Conservation (phyloP, 208 protist genomes). For the Leptomonas seymouri region DNA sequence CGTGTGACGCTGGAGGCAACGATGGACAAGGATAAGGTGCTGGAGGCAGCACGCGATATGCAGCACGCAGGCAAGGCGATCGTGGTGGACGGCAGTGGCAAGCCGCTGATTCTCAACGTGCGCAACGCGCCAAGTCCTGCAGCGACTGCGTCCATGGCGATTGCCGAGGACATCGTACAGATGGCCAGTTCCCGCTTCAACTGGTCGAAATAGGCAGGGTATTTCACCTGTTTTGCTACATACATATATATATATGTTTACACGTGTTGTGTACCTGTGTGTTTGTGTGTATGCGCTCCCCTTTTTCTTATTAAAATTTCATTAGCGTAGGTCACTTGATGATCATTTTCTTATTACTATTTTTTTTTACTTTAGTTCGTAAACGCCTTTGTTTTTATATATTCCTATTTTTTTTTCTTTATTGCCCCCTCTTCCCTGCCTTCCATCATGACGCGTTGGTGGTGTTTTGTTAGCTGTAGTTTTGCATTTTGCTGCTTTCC, state of each 20-base stretch:
- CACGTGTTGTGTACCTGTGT: too few species aligned
- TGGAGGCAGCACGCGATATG: constrained; percentile 42
- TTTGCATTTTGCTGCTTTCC: constrained; percentile 8
- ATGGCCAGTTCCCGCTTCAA: constrained; percentile 60
- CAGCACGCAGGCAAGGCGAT: constrained; percentile 15
- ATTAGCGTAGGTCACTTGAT: too few species aligned
- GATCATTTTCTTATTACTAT: background rate
- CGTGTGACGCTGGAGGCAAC: constrained; percentile 52
- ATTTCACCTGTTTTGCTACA: constrained; percentile 1
- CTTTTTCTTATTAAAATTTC: too few species aligned
- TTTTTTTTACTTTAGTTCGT: too few species aligned
- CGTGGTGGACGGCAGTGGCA: constrained; percentile 7
- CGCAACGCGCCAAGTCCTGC: constrained; percentile 90
- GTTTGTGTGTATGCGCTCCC: too few species aligned
- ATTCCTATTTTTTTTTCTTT: constrained; percentile 1
- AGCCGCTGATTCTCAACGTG: constrained; percentile 84
- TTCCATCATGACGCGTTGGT: background rate
- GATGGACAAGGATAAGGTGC: constrained; percentile 37
- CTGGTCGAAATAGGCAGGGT: constrained; percentile 32
- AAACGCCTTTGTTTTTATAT: background rate
- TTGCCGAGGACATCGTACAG: constrained; percentile 86
- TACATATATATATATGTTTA: too few species aligned
- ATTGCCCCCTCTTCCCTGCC: background rate
- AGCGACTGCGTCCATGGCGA: constrained; percentile 85
- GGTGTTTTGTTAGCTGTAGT: background rate